Percentiles rank a stretch among this genome's conserved stretches.
phyloP scores from a whole-genome alignment of 176 grass and related monocot genomes.

The Bolboschoenus planiculmis region DNA sequence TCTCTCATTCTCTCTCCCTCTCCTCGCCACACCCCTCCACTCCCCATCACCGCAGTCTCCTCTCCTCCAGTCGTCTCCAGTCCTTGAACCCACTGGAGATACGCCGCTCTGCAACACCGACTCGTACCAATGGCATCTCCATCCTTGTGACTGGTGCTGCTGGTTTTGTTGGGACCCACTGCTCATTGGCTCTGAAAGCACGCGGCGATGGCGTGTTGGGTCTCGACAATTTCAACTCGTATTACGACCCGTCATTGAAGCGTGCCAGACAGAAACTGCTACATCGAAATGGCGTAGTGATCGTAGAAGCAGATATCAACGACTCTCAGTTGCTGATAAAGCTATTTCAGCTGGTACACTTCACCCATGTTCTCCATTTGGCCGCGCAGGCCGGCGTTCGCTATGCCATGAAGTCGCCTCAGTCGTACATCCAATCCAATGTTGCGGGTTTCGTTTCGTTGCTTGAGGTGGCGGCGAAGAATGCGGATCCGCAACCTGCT shows the following conservation, averaged over 20 bases:
- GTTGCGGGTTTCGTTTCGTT: constrained; percentile 74
- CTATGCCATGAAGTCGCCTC: constrained; percentile 83
- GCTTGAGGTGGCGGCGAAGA: constrained; percentile 66
- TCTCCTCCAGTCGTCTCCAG: constrained; percentile 21
- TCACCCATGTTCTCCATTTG: constrained; percentile 92
- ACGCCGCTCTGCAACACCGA: constrained; percentile 34
- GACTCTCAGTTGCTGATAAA: constrained; percentile 39
- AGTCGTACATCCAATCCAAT: constrained; percentile 89
- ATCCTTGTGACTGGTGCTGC: constrained; percentile 79
- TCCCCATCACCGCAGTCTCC: constrained; percentile 68
- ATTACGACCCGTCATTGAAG: constrained; percentile 90
- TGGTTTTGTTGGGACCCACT: constrained; percentile 78
- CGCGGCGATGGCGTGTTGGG: constrained; percentile 82
- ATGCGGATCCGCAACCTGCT: constrained; percentile 85
- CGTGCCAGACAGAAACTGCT: constrained; percentile 61
- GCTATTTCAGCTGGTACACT: constrained; percentile 63
- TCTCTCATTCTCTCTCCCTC: constrained; percentile 49
- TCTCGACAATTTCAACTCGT: constrained; percentile 90
- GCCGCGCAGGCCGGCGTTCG: constrained; percentile 93
- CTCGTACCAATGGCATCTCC: constrained; percentile 35
- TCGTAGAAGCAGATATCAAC: constrained; percentile 94
- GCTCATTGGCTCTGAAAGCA: constrained; percentile 60
- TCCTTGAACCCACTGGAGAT: constrained; percentile 45
- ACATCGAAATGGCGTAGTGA: constrained; percentile 40
- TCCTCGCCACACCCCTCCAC: constrained; percentile 18